Conservation (phyloP, 345 rosid genomes). For the Eucalyptus decipiens region DNA sequence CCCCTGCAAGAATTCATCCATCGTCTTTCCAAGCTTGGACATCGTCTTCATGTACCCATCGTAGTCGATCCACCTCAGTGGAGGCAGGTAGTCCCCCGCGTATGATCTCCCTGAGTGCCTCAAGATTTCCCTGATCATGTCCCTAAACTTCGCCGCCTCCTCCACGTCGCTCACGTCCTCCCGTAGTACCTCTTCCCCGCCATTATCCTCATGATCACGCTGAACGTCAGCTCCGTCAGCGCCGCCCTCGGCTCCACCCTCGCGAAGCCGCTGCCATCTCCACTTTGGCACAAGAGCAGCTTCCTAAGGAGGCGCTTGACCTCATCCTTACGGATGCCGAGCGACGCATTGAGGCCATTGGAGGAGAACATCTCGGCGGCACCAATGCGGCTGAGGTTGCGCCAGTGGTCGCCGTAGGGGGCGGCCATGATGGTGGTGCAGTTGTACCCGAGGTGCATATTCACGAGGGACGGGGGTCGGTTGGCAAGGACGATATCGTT, state of each 20-base stretch:
- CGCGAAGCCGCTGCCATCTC: background rate
- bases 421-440: conserved; percentile 11
- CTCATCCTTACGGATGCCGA: conserved; percentile 20
- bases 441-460: conserved; percentile 23
- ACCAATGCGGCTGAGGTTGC: conserved; percentile 41
- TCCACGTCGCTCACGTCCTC: conserved; percentile 3
- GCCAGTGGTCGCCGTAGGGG: conserved; percentile 42
- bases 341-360: conserved; percentile 5
- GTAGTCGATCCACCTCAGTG: conserved; percentile 17
- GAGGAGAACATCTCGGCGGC: conserved; percentile 27
- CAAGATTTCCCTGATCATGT: conserved; percentile 16
- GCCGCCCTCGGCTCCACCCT: conserved; percentile 22
- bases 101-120: conserved; percentile 6
- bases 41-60: conserved; percentile 3
- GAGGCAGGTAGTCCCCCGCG: conserved; percentile 33
- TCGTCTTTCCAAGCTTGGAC: background rate
- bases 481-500: conserved; percentile 40
- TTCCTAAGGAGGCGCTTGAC: conserved; percentile 11
- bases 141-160: conserved; percentile 20
- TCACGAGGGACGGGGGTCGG: conserved; percentile 16
- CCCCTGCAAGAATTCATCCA: conserved; percentile 24
- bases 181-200: conserved; percentile 35
- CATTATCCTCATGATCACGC: conserved; percentile 23
- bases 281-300: background rate
- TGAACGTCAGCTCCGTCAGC: conserved; percentile 17